Conservation (phyloP, 371 early-diverging fungal genomes). For the Cokeromyces recurvatus region DNA sequence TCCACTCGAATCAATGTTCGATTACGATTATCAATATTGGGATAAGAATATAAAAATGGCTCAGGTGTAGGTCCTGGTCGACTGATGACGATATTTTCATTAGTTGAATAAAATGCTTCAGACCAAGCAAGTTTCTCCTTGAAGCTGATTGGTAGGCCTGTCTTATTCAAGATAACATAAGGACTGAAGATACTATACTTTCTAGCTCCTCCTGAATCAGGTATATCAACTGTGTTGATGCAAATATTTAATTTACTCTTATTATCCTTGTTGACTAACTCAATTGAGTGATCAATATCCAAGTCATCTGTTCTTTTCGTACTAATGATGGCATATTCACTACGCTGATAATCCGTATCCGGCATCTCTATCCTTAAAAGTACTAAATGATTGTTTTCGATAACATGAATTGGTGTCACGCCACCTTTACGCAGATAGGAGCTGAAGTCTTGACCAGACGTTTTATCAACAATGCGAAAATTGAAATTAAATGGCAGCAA, state of each 20-base stretch:
- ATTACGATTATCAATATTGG: constrained; percentile 75
- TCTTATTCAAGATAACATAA: constrained; percentile 90
- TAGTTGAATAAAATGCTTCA: constrained; percentile 65
- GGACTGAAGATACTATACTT: constrained; percentile 66
- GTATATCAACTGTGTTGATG: constrained; percentile 48
- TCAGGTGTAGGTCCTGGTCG: constrained; percentile 39
- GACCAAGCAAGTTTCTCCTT: constrained; percentile 77
- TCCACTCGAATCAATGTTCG: constrained; percentile 75
- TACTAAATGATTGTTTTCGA: constrained; percentile 81
- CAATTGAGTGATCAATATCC: constrained; percentile 65
- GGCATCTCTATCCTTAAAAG: constrained; percentile 72
- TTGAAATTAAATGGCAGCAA: constrained; percentile 86
- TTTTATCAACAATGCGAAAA: constrained; percentile 75
- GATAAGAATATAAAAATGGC: constrained; percentile 95
- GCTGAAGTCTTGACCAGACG: constrained; percentile 55
- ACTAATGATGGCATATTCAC: constrained; percentile 85
- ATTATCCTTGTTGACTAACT: constrained; percentile 63
- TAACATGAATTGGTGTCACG: constrained; percentile 75
- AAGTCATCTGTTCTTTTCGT: constrained; percentile 68
- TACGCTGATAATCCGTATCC: constrained; percentile 63
- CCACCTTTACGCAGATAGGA: constrained; percentile 70
- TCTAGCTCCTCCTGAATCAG: constrained; percentile 64
- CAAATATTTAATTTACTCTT: constrained; percentile 67
- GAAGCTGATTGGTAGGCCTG: constrained; percentile 77
- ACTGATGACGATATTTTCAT: constrained; percentile 46